Base-by-base conservation (phyloP, 73 alveolate genomes). In the Breviolum minutum region DNA sequence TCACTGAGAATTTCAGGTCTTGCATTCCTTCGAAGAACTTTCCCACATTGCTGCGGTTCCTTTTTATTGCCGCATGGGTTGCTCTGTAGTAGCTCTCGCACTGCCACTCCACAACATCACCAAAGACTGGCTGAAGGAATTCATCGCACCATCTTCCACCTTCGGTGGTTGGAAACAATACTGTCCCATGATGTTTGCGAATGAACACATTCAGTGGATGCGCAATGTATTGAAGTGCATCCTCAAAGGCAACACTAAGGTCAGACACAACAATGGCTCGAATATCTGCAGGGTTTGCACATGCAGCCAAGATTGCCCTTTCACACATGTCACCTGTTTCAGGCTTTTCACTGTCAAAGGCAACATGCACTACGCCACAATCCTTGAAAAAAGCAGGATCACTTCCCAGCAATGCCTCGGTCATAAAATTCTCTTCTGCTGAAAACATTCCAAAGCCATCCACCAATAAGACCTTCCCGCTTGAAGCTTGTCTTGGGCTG, bases 191-290 rank as follows among this genome's bases (percentile, higher is more conserved):
- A 63, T 77, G 87, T 29, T n/a, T 24, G 63, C 87, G 87, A 30
- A 77, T 30, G 30, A 77, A 77, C 2, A 10, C 63, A 26, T 26
- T 77, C 6, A 77, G 63, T n/a, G 87, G 87, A 77, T 63, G 64
- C 30, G 87, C 87, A 9, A 77, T 77, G 87, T 77, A 77, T 30
- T 30, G 62, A 9, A 77, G 16, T 20, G 87, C 87, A 29, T 14
- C 87, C 13, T 77, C 87, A 29, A 77, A 77, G 63, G 64, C 63
- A 77, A 24, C 62, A 77, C 87, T 77, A 61, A 77, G 63, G 63
- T 77, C 87, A n/a, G 87, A 77, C 17, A 77, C 87, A 11, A 77
- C 24, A 26, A 77, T 77, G 87, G 87, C 87, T 77, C 87, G 87
- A 30, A 77, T 27, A 30, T 77, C 87, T 77, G 87, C 62, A 77